Base-by-base conservation (phyloP, 192 early-diverging fungal genomes). In the Gonapodya prolifera region DNA sequence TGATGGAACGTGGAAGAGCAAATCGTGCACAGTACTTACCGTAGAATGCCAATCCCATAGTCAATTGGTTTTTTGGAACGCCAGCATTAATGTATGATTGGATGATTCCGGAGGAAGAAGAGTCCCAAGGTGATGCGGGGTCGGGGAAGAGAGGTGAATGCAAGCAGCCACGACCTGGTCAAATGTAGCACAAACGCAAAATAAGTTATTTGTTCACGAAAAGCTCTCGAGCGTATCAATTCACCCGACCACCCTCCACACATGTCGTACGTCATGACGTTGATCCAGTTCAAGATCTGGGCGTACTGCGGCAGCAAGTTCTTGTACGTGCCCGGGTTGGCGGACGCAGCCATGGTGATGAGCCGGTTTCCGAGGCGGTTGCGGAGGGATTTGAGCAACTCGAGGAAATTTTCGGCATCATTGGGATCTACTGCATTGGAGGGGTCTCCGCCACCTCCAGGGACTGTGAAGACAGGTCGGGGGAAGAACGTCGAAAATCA, bases 361-460 rank as follows among this genome's bases (percentile, higher is more conserved):
- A 78, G 16, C 13, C 75, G 75, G 8, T 78, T n/a, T 17, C 77
- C 77, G 29, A 78, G 71, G 1, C 34, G 70, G 30, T 77, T 78
- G 31, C 77, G 69, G 23, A 78, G 32, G 1, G 35, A 34, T 77
- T 78, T 23, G 30, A 78, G 33, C 77, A 78, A 74, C n/a, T 1
- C 1, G 17, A 78, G 34, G 77, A 78, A 78, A 2, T 78, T 78
- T 29, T 30, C 33, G 8, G 77, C 77, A 78, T 78, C 77, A 30
- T 78, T 69, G 30, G 75, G 32, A 34, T 32, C 33, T 0, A 29
- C 17, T 1, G 69, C 34, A 8, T 78, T 78, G 30, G 69, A 30
- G 28, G 69, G 70, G 23, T 34, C 35, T 33, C 77, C 77, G 30
- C 77, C 77, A 34, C 77, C 77, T 30, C 28, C 18, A 16, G 71